A percentile compares a stretch with the other conserved stretches of the same genome.
phyloP scores from a whole-genome alignment of 768 basidiomycete genomes.

The Termitomyces eurrhizus region DNA sequence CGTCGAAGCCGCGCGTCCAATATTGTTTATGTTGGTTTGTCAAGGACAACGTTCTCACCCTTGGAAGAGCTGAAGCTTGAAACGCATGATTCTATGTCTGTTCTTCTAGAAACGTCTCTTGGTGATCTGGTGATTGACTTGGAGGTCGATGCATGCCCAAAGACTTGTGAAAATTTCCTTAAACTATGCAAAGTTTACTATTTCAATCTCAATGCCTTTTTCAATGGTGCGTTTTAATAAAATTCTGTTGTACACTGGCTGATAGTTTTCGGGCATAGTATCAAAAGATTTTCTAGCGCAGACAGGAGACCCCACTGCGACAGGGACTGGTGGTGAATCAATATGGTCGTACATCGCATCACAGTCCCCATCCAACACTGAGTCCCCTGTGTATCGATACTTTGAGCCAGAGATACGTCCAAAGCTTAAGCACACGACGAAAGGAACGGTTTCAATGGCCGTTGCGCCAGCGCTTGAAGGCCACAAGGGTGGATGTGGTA shows the following conservation, averaged over 20 bases:
- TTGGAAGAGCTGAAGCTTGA: neutral
- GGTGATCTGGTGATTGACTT: conserved; percentile 97
- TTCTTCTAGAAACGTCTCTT: conserved; percentile 93
- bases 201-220: conserved; percentile 96
- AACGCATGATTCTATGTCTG: conserved; percentile 62
- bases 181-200: conserved; percentile 98
- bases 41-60: neutral
- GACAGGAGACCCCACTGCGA: conserved; percentile 92
- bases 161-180: conserved; percentile 92
- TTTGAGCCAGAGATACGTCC: conserved; percentile 82
- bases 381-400: conserved; percentile 58
- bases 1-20: neutral
- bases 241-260: neutral
- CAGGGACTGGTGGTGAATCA: conserved; percentile 91
- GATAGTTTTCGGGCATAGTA: conserved; percentile 44
- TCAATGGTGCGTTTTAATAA: conserved; percentile 71
- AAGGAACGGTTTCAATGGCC: conserved; percentile 97
- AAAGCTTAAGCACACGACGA: conserved; percentile 75
- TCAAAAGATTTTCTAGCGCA: conserved; percentile 98
- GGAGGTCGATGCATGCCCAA: conserved; percentile 86
- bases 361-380: conserved; percentile 27
- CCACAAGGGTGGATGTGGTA: conserved; percentile 71
- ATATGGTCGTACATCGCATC: conserved; percentile 75
- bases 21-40: neutral
- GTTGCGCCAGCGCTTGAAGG: conserved; percentile 78